Conservation (phyloP, 2,329 filamentous ascomycete species). For the Botrytis cinerea region DNA sequence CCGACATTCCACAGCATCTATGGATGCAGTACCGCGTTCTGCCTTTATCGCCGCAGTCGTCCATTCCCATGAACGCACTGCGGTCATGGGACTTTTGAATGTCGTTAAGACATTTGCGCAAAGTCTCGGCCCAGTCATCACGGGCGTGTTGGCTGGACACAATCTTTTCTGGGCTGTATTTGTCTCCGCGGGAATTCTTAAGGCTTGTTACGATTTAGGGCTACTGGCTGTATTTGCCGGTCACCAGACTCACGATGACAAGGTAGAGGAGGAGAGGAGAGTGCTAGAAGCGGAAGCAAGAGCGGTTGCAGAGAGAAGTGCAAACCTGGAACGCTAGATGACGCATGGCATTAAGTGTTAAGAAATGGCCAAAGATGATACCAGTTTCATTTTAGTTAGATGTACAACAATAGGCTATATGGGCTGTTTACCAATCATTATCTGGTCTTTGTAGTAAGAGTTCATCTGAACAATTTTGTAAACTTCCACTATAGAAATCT, state of each 20-base stretch:
- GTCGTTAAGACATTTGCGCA: conserved; percentile 66
- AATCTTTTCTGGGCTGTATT: conserved; percentile 64
- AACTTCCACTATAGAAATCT: background rate
- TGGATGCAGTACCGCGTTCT: conserved; percentile 70
- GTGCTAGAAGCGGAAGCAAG: conserved; percentile 29
- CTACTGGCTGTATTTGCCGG: conserved; percentile 53
- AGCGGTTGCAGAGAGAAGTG: conserved; percentile 31
- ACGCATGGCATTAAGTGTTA: background rate
- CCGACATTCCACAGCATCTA: conserved; percentile 62
- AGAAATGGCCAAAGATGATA: background rate
- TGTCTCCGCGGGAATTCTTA: conserved; percentile 61
- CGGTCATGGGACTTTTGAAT: conserved; percentile 70
- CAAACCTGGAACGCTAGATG: conserved; percentile 21
- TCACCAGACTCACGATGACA: conserved; percentile 39
- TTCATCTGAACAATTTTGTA: background rate
- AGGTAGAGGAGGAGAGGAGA: conserved; percentile 31
- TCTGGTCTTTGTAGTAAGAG: background rate
- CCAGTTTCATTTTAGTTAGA: background rate
- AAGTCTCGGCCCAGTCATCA: conserved; percentile 62
- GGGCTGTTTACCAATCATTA: background rate
- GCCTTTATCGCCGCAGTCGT: conserved; percentile 70
- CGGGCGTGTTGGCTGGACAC: conserved; percentile 60
- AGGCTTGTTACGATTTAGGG: conserved; percentile 61
- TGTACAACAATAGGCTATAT: background rate
- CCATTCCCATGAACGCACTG: conserved; percentile 65